A percentile compares a stretch with the other conserved stretches of the same genome.
These are phyloP conservation scores for Ceratobasidium theobromae DNA, from an alignment of 1,284 basidiomycete genomes.

Conservation along the genomic window DNA sequence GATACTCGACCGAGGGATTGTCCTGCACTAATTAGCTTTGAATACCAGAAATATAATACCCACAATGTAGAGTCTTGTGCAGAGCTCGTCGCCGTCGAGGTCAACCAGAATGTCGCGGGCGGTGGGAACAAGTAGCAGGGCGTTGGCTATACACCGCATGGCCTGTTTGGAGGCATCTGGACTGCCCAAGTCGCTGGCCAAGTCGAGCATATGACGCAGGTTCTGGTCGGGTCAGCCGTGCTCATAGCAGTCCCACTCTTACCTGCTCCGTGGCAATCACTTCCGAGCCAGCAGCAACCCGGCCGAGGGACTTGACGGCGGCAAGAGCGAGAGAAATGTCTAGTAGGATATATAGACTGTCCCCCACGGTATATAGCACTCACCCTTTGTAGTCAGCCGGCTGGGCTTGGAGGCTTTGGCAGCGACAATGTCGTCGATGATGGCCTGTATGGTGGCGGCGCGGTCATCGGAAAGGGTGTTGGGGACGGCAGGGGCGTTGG, in stretches of 20 bases:
- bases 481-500: constrained; percentile 29
- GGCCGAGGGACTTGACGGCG: constrained; percentile 74
- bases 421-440: constrained; percentile 12
- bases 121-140: constrained; percentile 63
- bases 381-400: constrained; percentile 8
- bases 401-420: constrained; percentile 2
- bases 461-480: constrained; percentile 11
- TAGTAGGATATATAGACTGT: no score
- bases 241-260: constrained; percentile 43
- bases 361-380: no score
- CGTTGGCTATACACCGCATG: constrained; percentile 72
- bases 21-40: constrained; percentile 41
- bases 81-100: constrained; percentile 59
- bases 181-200: constrained; percentile 32
- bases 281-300: constrained; percentile 67
- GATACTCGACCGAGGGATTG: constrained; percentile 61
- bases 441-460: constrained; percentile 6
- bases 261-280: constrained; percentile 61
- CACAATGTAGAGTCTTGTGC: constrained; percentile 63
- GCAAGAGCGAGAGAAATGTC: constrained; percentile 66
- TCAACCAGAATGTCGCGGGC: constrained; percentile 60
- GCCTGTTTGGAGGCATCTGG: constrained; percentile 53
- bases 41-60: constrained; percentile 37
- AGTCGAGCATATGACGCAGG: constrained; percentile 38
- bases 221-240: constrained; percentile 46